A percentile compares a stretch with the other conserved stretches of the same genome.
Conservation (phyloP, 2,329 filamentous ascomycete genomes). For the Exserohilum turcica region DNA sequence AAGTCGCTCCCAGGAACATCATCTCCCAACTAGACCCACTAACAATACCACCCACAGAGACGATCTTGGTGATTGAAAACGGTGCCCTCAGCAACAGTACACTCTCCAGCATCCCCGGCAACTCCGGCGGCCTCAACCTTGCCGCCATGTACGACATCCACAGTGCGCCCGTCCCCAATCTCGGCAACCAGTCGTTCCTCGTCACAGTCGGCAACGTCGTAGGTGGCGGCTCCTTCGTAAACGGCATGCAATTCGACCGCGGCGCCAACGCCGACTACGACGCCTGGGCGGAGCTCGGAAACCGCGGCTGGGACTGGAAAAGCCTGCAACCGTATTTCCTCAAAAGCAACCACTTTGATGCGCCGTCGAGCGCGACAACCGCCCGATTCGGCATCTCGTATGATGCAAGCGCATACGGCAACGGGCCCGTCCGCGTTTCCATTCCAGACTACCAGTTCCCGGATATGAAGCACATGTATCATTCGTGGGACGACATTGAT, state of each 20-base stretch:
- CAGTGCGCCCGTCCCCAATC: slow-evolving; percentile 18
- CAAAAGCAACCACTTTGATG: slow-evolving; percentile 20
- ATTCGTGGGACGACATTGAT: slow-evolving; percentile 8
- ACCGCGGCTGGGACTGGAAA: slow-evolving; percentile 2
- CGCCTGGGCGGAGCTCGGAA: slow-evolving; percentile 3
- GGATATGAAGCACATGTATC: slow-evolving; percentile 15
- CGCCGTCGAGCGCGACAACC: slow-evolving; percentile 9
- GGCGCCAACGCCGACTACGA: slow-evolving; percentile 25
- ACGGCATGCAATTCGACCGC: slow-evolving; percentile 44
- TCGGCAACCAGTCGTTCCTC: slow-evolving; percentile 25
- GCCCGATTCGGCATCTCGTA: slow-evolving; percentile 22
- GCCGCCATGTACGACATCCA: slow-evolving; percentile 19
- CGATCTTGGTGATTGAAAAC: slow-evolving; percentile 27
- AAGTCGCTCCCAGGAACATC: not conserved
- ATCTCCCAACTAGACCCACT: not conserved
- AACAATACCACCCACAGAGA: slow-evolving; percentile 7
- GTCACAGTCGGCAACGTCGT: slow-evolving; percentile 32
- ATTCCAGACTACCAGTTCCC: slow-evolving; percentile 17
- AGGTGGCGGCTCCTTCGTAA: slow-evolving; percentile 41
- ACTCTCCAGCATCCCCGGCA: slow-evolving; percentile 16
- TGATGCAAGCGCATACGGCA: slow-evolving; percentile 18
- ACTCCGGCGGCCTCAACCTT: slow-evolving; percentile 16
- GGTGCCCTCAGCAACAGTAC: slow-evolving; percentile 16
- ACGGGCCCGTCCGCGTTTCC: slow-evolving; percentile 7
- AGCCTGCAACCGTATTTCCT: slow-evolving; percentile 16